Conservation (phyloP, 2,329 filamentous ascomycete genomes). For the Fusarium clavum region DNA sequence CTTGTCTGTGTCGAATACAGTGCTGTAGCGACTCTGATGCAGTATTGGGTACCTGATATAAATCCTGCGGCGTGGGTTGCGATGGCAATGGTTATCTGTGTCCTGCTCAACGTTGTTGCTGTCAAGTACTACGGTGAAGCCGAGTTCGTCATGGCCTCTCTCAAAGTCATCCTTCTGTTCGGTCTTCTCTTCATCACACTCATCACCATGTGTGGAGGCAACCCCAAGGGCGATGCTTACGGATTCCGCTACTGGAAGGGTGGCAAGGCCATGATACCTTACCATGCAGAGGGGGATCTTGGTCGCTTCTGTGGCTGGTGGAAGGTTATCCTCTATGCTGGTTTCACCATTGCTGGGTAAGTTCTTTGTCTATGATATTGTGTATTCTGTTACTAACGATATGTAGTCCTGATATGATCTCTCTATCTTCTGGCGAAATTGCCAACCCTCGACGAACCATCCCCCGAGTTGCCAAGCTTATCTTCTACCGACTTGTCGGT, state of each 20-base stretch:
- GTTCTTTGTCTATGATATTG: no score
- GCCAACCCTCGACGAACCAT: conserved; percentile 74
- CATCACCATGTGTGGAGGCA: conserved; percentile 75
- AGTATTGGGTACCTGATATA: conserved; percentile 57
- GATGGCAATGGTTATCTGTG: conserved; percentile 58
- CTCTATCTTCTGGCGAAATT: conserved; percentile 67
- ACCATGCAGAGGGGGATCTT: conserved; percentile 59
- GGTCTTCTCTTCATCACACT: conserved; percentile 73
- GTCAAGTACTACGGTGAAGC: conserved; percentile 59
- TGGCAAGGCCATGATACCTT: conserved; percentile 50
- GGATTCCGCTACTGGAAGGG: conserved; percentile 70
- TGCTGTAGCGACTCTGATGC: conserved; percentile 58
- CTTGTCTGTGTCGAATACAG: conserved; percentile 59
- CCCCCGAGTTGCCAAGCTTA: conserved; percentile 76
- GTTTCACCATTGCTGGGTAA: conserved; percentile 70
- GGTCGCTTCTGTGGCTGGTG: conserved; percentile 71
- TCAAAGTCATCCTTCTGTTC: conserved; percentile 61
- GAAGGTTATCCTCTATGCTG: conserved; percentile 70
- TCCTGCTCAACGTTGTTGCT: conserved; percentile 60
- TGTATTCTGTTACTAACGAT: no score
- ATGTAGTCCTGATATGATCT: conserved; percentile 70
- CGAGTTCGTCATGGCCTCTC: conserved; percentile 68
- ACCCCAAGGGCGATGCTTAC: conserved; percentile 70
- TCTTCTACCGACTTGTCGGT: conserved; percentile 77
- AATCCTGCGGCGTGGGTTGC: conserved; percentile 63